Percentiles rank a stretch among this genome's conserved stretches.
Evolutionary conservation across 176 grass and related monocot species (phyloP).

Genomic region (Pharus latifolius): DNA sequence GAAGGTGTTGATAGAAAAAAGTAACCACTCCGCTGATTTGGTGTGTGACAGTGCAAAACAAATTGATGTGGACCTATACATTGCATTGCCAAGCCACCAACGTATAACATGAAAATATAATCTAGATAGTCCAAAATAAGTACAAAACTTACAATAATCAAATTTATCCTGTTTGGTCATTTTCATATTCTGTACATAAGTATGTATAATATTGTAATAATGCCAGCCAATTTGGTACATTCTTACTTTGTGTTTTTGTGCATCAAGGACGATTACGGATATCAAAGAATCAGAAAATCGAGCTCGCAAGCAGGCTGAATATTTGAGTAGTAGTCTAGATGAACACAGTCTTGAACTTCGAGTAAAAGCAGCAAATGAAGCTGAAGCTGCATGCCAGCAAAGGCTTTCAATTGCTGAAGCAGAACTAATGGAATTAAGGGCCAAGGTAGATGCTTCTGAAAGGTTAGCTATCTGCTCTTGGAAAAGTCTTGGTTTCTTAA

Average conservation of each 20-base stretch:
- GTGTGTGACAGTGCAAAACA: neutral
- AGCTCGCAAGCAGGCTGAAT: conserved; percentile 55
- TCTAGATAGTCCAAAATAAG: no score
- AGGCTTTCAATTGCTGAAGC: conserved; percentile 79
- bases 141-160: no score
- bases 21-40: neutral
- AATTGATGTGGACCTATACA: neutral
- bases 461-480: conserved; percentile 44
- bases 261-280: conserved; percentile 55
- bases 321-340: conserved; percentile 58
- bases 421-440: conserved; percentile 59
- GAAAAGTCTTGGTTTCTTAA: no score
- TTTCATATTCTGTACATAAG: neutral
- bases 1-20: neutral
- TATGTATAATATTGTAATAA: neutral
- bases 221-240: neutral
- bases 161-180: neutral
- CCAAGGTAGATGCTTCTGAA: conserved; percentile 71
- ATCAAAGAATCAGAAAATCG: conserved; percentile 86
- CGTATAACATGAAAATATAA: neutral
- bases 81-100: neutral
- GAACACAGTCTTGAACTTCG: conserved; percentile 87
- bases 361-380: conserved; percentile 97
- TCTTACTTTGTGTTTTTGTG: conserved; percentile 18
- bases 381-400: conserved; percentile 84